Percentiles rank a stretch among this genome's conserved stretches.
These are phyloP conservation scores for Ulota crispa DNA, from an alignment of 225 moss, liverwort and hornwort species.

Conservation along the genomic window DNA sequence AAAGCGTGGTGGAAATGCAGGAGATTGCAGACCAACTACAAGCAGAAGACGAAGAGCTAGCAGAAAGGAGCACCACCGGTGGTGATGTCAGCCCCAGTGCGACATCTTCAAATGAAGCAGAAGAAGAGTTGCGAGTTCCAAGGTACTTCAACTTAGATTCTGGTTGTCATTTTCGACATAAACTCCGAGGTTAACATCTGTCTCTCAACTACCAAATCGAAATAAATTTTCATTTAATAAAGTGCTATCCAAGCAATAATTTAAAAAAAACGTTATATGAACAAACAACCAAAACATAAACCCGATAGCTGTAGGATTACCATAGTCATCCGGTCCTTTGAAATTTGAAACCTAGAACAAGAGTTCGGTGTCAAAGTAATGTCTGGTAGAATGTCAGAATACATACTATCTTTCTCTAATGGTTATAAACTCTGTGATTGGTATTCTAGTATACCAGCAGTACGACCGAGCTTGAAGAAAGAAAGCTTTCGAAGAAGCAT, in stretches of 20 bases:
- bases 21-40: constrained; percentile 77
- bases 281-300: not conserved
- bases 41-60: constrained; percentile 43
- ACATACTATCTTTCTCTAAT: not conserved
- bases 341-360: not conserved
- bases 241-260: not conserved
- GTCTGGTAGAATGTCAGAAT: not conserved
- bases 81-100: not conserved
- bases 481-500: constrained; percentile 18
- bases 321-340: not conserved
- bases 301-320: not conserved
- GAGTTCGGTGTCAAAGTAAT: not conserved
- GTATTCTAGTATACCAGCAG: not conserved
- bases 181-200: not conserved
- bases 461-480: not conserved
- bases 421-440: not conserved
- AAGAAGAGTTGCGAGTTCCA: not conserved
- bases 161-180: not conserved
- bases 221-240: not conserved
- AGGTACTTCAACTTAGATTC: constrained; percentile 6
- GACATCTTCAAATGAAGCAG: not conserved
- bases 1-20: constrained; percentile 83
- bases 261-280: not conserved
- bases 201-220: not conserved
- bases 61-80: not conserved